These are phyloP conservation scores for Pseudogymnoascus sp. DNA, from an alignment of 2,329 filamentous ascomycete species.

Conservation along the genomic window DNA sequence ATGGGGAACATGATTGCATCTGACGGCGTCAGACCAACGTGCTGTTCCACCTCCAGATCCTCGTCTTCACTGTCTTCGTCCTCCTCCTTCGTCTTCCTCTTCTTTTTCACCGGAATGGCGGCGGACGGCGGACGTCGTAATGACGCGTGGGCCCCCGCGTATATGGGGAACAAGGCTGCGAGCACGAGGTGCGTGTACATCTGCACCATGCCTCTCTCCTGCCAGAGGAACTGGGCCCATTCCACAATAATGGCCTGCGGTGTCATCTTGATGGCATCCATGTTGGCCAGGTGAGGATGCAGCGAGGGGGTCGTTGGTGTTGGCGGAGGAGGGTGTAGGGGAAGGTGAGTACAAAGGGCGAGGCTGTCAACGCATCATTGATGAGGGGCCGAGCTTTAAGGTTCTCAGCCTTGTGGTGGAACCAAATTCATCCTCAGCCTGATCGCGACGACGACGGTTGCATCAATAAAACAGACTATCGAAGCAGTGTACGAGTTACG, in stretches of 20 bases:
- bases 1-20: constrained; percentile 83
- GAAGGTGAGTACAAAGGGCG: not conserved
- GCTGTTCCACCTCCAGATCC: constrained; percentile 47
- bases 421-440: constrained; percentile 10
- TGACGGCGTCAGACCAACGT: constrained; percentile 59
- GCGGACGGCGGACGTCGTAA: constrained; percentile 77
- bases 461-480: not conserved
- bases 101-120: constrained; percentile 41
- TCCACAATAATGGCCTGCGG: constrained; percentile 19
- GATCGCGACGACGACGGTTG: not conserved
- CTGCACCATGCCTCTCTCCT: constrained; percentile 18
- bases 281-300: not conserved
- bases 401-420: constrained; percentile 5
- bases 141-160: constrained; percentile 75
- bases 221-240: not conserved
- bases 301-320: not conserved
- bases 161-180: constrained; percentile 74
- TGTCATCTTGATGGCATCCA: constrained; percentile 17
- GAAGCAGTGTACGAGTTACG: not conserved
- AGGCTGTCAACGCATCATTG: not conserved
- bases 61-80: constrained; percentile 40
- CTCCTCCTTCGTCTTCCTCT: constrained; percentile 28
- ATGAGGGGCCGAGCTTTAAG: not conserved
- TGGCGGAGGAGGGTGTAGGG: not conserved
- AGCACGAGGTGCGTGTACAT: constrained; percentile 45